A percentile compares a stretch with the other conserved stretches of the same genome.
These are phyloP conservation scores for Tritrichomonas musculus DNA, from an alignment of 208 protist species.

Conservation along the genomic window DNA sequence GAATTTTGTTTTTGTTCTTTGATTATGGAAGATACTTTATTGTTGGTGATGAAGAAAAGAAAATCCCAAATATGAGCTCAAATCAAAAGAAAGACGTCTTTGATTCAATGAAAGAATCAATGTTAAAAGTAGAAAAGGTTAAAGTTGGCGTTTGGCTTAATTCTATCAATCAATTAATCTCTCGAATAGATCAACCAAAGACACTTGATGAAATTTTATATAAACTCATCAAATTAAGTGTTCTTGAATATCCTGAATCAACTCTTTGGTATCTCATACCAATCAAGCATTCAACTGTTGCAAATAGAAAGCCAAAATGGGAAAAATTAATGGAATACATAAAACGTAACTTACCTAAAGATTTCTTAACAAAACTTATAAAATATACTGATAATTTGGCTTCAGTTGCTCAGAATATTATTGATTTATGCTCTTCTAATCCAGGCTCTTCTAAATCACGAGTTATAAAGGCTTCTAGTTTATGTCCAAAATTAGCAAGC, in stretches of 20 bases:
- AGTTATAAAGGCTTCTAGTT: neutral
- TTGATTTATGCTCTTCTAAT: neutral
- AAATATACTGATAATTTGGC: neutral
- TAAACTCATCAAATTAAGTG: neutral
- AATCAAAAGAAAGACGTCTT: neutral
- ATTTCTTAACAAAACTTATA: too few species aligned
- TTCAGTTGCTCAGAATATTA: neutral
- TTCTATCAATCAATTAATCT: neutral
- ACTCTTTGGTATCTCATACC: neutral
- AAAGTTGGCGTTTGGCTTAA: neutral
- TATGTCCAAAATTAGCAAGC: neutral
- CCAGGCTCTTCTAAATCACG: neutral
- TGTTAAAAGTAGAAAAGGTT: neutral
- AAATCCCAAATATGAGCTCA: neutral
- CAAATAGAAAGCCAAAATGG: neutral
- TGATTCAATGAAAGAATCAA: neutral
- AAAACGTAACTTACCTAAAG: too few species aligned
- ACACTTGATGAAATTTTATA: neutral
- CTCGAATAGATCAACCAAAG: neutral
- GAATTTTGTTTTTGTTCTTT: slow-evolving; percentile 5
- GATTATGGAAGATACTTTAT: slow-evolving; percentile 24
- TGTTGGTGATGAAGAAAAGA: neutral
- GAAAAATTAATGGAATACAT: neutral
- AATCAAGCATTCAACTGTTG: neutral
- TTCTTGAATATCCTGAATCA: neutral